Evolutionary conservation across 192 early-diverging fungal species (phyloP).

Genomic region (Glomus cerebriforme): DNA sequence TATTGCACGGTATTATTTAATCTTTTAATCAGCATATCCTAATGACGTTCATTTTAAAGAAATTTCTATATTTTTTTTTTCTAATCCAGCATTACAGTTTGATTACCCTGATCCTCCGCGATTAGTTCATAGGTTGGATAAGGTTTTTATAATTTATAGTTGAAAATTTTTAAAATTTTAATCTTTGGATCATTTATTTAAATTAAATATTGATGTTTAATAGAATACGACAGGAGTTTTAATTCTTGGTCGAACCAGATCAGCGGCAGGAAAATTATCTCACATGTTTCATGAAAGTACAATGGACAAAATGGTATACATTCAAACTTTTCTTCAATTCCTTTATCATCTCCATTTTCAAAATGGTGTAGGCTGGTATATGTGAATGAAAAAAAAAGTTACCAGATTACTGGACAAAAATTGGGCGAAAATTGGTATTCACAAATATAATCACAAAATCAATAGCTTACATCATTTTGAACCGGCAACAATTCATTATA

Average conservation of each 20-base stretch:
- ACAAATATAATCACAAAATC: too few species aligned
- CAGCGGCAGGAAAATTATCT: not conserved
- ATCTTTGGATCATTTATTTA: too few species aligned
- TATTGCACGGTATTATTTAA: not conserved
- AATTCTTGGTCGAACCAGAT: slow-evolving; percentile 1
- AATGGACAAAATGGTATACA: not conserved
- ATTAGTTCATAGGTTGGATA: slow-evolving; percentile 8
- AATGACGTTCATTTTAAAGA: not conserved
- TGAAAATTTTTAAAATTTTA: not conserved
- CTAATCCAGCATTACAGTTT: not conserved
- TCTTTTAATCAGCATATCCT: not conserved
- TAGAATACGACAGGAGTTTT: not conserved
- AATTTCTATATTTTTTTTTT: not conserved
- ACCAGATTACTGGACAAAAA: too few species aligned
- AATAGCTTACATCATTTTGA: too few species aligned
- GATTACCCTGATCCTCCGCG: slow-evolving; percentile 2
- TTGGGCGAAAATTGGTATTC: too few species aligned
- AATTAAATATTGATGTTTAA: not conserved
- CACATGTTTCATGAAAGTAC: slow-evolving; percentile 2
- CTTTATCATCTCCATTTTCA: not conserved
- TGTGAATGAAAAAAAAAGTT: too few species aligned
- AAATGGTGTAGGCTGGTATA: too few species aligned
- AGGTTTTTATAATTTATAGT: not conserved
- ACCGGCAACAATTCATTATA: too few species aligned
- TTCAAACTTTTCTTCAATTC: not conserved